Conservation (phyloP, 1,284 basidiomycete genomes). For the Polyporus tsugae region DNA sequence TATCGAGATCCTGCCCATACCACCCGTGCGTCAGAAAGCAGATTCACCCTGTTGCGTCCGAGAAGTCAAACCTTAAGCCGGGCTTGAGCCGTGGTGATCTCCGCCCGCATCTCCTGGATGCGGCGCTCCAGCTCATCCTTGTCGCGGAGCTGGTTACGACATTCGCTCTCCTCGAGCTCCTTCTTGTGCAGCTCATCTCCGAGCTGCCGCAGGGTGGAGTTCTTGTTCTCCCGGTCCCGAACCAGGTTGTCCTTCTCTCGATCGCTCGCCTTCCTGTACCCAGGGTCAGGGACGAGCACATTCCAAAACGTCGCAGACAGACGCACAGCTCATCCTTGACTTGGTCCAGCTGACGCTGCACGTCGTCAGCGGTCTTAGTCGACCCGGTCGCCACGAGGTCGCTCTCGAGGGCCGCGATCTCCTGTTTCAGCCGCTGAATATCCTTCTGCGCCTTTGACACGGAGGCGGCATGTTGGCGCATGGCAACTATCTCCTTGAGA, state of each 20-base stretch:
- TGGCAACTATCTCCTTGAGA: conserved; percentile 66
- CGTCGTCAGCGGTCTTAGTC: conserved; percentile 84
- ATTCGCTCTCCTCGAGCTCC: conserved; percentile 68
- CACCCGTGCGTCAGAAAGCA: conserved; percentile 14
- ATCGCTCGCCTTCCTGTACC: conserved; percentile 70
- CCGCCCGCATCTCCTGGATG: conserved; percentile 69
- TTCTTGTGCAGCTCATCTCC: conserved; percentile 69
- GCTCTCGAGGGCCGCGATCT: conserved; percentile 73
- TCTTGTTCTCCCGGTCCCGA: conserved; percentile 75
- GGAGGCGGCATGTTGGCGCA: conserved; percentile 73
- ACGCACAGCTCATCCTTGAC: conserved; percentile 75
- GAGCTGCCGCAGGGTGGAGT: conserved; percentile 58
- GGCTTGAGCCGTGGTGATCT: conserved; percentile 49
- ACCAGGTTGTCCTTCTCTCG: conserved; percentile 69
- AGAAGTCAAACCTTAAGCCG: conserved; percentile 37
- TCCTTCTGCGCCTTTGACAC: conserved; percentile 74
- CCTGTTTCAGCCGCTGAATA: conserved; percentile 67
- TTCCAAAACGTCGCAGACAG: neutral
- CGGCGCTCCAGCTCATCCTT: conserved; percentile 67
- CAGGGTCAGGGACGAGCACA: neutral
- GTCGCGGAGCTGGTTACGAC: conserved; percentile 70
- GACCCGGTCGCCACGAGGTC: conserved; percentile 78
- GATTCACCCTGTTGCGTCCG: neutral
- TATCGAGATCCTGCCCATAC: conserved; percentile 67
- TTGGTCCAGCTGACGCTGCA: conserved; percentile 78